Evolutionary conservation across 75 land plant species (phyloP), one percentile per base, ranked within the genome.

Genomic region (Sequoiadendron giganteum): DNA sequence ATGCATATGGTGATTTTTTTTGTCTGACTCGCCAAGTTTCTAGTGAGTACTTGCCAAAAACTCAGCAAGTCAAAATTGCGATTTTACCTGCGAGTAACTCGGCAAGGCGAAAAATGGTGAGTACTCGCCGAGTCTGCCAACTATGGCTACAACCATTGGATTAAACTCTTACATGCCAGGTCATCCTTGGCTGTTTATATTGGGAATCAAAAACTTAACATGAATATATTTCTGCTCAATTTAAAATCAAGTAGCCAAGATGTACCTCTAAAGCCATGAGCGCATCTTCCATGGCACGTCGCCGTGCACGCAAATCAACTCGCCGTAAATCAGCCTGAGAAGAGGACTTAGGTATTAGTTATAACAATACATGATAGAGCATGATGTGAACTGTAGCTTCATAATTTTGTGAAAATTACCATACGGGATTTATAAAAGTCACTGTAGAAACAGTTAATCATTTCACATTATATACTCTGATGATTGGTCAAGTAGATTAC

Each of bases 241-340:
- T 80, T 19, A 40, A 38, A 39, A 15, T 15, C 36, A 88, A 18
- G 25, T 36, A 88, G 13, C 40, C 48, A 11, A 8, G 90, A 13
- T 19, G 18, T 89, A 97, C 99, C 96, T 98, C 95, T 82, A 98
- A 88, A 82, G 99, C 95, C 91, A 93, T 93, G 34, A 91, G 89
- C n/a, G 99, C 91, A 94, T 98, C 99, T 92, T 97, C 97, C 96
- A 95, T 94, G 40, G 99, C 99, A 83, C 99, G 99, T 79, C 95
- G 89, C 52, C 94, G 94, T 72, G 94, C 97, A 78, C 94, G 86
- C 70, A 94, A 76, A 88, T 98, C 97, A 86, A 97, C 99, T 89
- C 92, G 87, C 34, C 99, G 92, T 83, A 98, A 86, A 88, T 98
- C 99, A 91, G 99, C 99, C 99, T 98, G 88, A 13, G 28, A 86